These are phyloP conservation scores for Saccharomyces cerevisiae DNA, from an alignment of 805 yeast genomes.

Conservation along the genomic window DNA sequence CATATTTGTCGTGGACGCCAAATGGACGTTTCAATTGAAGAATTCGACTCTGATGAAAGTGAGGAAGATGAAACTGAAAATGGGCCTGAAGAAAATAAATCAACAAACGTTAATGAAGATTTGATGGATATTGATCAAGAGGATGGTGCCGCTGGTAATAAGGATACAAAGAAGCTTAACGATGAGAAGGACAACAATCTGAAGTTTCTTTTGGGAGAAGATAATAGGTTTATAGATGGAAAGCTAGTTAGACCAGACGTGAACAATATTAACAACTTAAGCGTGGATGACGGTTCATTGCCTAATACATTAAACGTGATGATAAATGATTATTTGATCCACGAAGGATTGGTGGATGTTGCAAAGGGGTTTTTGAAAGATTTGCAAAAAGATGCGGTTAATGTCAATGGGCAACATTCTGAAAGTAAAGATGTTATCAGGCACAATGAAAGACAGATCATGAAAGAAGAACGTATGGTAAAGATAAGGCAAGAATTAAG, in stretches of 20 bases:
- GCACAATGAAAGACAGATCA: slow-evolving; percentile 26
- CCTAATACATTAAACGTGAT: slow-evolving; percentile 22
- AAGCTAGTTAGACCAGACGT: slow-evolving; percentile 17
- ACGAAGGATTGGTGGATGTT: slow-evolving; percentile 49
- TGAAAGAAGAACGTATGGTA: slow-evolving; percentile 31
- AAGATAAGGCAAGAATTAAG: slow-evolving; percentile 41
- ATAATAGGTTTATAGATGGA: slow-evolving; percentile 13
- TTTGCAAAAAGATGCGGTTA: slow-evolving; percentile 26
- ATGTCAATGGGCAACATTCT: slow-evolving; percentile 11
- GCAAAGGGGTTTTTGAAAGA: slow-evolving; percentile 46
- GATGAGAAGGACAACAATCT: slow-evolving; percentile 6
- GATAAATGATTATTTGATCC: slow-evolving; percentile 41
- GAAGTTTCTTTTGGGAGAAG: slow-evolving; percentile 13
- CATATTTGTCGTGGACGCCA: slow-evolving; percentile 17
- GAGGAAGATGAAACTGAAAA: slow-evolving; percentile 9
- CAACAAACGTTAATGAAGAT: not conserved
- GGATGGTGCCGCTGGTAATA: slow-evolving; percentile 21
- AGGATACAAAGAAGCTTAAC: slow-evolving; percentile 8
- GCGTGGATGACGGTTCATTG: slow-evolving; percentile 22
- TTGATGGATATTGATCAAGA: slow-evolving; percentile 27
- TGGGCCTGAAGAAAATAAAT: not conserved
- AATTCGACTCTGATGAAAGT: slow-evolving; percentile 4
- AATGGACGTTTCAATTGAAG: slow-evolving; percentile 6
- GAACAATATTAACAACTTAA: slow-evolving; percentile 17
- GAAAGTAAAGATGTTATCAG: slow-evolving; percentile 16